phyloP scores from a whole-genome alignment of 2,329 filamentous ascomycete species.

The Biscogniauxia marginata region DNA sequence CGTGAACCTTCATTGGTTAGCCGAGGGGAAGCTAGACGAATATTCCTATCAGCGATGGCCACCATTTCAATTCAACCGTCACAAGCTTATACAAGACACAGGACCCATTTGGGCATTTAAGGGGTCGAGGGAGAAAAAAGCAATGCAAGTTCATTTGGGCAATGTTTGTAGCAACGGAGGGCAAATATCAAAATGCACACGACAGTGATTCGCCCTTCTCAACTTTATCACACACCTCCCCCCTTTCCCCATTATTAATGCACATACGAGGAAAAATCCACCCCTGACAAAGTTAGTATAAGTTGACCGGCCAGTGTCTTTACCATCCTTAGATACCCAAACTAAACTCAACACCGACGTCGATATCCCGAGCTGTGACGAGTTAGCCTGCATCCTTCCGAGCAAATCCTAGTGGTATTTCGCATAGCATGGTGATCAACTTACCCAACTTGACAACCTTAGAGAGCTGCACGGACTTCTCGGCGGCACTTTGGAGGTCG shows the following conservation, averaged over 20 bases:
- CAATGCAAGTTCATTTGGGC: slow-evolving; percentile 1
- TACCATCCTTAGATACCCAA: slow-evolving; percentile 74
- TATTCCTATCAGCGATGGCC: too few relatives aligned
- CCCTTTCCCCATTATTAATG: slow-evolving; percentile 4
- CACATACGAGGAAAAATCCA: slow-evolving; percentile 15
- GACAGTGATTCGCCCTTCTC: slow-evolving; percentile 13
- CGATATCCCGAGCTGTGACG: slow-evolving; percentile 78
- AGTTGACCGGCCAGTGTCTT: slow-evolving; percentile 24
- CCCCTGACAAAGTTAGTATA: slow-evolving; percentile 37
- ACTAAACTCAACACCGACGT: slow-evolving; percentile 93
- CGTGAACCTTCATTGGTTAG: too few relatives aligned
- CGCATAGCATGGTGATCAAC: slow-evolving; percentile 33
- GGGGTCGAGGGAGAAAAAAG: background rate
- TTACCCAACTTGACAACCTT: slow-evolving; percentile 98
- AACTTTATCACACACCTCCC: slow-evolving; percentile 8
- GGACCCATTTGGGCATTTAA: background rate
- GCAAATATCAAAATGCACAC: slow-evolving; percentile 1
- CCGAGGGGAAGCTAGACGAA: too few relatives aligned
- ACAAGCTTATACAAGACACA: background rate
- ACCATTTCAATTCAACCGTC: too few relatives aligned
- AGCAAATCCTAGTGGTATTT: slow-evolving; percentile 9
- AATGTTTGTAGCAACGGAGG: background rate
- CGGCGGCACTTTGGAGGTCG: slow-evolving; percentile 92
- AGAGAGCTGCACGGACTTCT: slow-evolving; percentile 98
- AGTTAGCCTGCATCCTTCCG: slow-evolving; percentile 20